Evolutionary conservation across 1,284 basidiomycete genomes (phyloP).

Genomic region (Trichosporon coremiiforme): DNA sequence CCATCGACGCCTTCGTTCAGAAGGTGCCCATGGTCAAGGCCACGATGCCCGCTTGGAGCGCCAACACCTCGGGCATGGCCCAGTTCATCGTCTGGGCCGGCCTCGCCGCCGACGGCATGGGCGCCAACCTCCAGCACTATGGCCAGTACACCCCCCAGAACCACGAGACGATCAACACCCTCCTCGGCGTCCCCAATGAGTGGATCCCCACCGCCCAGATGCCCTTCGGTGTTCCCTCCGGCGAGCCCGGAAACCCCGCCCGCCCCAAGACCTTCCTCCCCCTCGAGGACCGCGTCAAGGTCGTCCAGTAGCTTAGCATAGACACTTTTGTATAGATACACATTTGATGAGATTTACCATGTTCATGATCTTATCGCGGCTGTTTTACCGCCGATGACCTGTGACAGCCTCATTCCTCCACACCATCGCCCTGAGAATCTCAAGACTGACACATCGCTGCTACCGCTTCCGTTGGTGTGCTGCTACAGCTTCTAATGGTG

Average conservation of each 20-base stretch:
- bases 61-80: conserved; percentile 39
- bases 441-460: too few relatives aligned
- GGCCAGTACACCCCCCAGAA: conserved; percentile 31
- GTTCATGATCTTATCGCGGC: not conserved
- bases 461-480: too few relatives aligned
- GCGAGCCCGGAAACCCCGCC: conserved; percentile 24
- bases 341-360: not conserved
- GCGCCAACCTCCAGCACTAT: conserved; percentile 53
- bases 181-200: conserved; percentile 46
- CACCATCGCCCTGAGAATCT: not conserved
- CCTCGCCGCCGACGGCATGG: conserved; percentile 53
- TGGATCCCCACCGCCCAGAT: conserved; percentile 54
- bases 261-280: conserved; percentile 42
- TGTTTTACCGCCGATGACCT: not conserved
- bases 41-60: conserved; percentile 23
- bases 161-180: conserved; percentile 39
- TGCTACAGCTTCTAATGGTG: too few relatives aligned
- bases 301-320: conserved; percentile 18
- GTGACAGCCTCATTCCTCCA: not conserved
- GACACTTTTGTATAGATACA: not conserved
- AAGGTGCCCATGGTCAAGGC: conserved; percentile 51
- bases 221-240: conserved; percentile 51
- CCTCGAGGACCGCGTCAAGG: conserved; percentile 27
- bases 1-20: conserved; percentile 53
- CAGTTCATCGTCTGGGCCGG: conserved; percentile 55